These are phyloP conservation scores for Heterobasidion irregulare DNA, from an alignment of 1,284 basidiomycete species.

Conservation along the genomic window DNA sequence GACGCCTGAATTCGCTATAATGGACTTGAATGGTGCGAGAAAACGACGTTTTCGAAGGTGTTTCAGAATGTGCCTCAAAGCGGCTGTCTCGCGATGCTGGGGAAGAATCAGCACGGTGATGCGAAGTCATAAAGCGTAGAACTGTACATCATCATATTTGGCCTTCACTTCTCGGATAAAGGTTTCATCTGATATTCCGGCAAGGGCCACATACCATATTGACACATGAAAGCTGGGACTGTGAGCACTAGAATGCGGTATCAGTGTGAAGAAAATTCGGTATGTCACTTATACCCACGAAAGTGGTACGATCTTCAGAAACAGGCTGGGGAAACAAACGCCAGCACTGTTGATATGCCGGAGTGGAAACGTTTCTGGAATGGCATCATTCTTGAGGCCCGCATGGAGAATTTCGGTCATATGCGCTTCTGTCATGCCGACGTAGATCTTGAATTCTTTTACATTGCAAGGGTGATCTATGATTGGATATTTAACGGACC, in stretches of 20 bases:
- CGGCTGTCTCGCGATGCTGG: slow-evolving; percentile 58
- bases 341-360: slow-evolving; percentile 45
- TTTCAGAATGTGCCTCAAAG: slow-evolving; percentile 67
- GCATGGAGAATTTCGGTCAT: slow-evolving; percentile 58
- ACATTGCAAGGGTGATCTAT: slow-evolving; percentile 74
- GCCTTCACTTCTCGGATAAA: slow-evolving; percentile 45
- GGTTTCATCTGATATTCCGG: slow-evolving; percentile 44
- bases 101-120: slow-evolving; percentile 7
- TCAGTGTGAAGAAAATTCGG: neutral
- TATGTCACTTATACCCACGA: slow-evolving; percentile 37
- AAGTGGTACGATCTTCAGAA: slow-evolving; percentile 64
- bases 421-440: slow-evolving; percentile 53
- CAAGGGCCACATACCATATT: slow-evolving; percentile 63
- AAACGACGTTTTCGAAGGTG: slow-evolving; percentile 73
- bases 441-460: slow-evolving; percentile 69
- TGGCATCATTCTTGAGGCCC: slow-evolving; percentile 54
- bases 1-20: slow-evolving; percentile 48
- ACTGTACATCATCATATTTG: slow-evolving; percentile 52
- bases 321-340: slow-evolving; percentile 53
- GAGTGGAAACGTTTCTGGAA: slow-evolving; percentile 55
- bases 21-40: slow-evolving; percentile 54
- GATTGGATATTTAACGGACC: slow-evolving; percentile 3
- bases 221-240: slow-evolving; percentile 66
- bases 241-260: slow-evolving; percentile 37
- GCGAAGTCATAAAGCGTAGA: neutral